Conservation (phyloP, 345 rosid genomes). For the Murraya paniculata region DNA sequence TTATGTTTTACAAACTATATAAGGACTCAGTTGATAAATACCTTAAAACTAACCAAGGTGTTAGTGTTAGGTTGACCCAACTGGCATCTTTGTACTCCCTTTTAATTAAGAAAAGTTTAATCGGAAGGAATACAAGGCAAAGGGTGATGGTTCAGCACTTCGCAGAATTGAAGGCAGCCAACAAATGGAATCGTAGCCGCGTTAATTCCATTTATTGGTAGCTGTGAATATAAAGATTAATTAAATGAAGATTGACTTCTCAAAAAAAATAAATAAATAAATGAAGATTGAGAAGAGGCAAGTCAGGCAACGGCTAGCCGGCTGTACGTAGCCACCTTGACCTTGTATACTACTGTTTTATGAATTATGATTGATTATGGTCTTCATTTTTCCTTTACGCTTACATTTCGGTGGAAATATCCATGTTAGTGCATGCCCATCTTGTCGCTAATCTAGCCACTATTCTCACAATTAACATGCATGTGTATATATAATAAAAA, state of each 20-base stretch:
- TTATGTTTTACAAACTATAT: too few relatives aligned
- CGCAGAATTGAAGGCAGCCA: conserved; percentile 12
- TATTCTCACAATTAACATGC: not conserved
- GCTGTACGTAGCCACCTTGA: not conserved
- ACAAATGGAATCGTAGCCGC: not conserved
- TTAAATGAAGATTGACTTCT: not conserved
- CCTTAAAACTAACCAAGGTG: not conserved
- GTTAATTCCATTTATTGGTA: not conserved
- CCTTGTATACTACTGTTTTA: not conserved
- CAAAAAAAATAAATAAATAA: too few relatives aligned
- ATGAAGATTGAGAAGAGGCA: not conserved
- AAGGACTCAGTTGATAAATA: too few relatives aligned
- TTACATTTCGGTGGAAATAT: not conserved
- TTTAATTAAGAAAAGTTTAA: not conserved
- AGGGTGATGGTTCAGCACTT: not conserved
- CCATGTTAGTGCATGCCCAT: not conserved
- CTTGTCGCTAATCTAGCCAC: not conserved
- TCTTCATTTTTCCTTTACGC: not conserved
- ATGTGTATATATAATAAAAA: not conserved
- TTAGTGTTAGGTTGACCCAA: conserved; percentile 29
- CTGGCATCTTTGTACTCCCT: not conserved
- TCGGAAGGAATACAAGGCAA: not conserved
- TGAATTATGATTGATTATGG: not conserved
- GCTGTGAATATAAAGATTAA: not conserved
- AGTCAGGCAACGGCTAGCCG: not conserved